phyloP scores from a whole-genome alignment of 2,329 filamentous ascomycete species.

The Pseudogymnoascus sp. region DNA sequence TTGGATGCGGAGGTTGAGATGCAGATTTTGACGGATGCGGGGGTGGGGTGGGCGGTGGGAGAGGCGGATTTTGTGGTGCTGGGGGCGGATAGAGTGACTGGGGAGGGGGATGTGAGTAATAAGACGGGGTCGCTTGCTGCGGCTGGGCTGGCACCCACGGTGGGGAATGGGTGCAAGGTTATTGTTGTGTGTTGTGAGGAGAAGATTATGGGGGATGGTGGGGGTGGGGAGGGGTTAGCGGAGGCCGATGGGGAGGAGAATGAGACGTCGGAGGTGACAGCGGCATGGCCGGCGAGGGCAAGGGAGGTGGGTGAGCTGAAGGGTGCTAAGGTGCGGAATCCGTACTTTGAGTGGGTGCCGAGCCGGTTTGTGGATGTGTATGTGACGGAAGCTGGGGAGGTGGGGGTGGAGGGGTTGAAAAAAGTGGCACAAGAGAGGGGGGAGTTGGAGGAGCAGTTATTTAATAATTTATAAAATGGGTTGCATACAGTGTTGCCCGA shows the following conservation, averaged over 20 bases:
- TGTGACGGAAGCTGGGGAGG: conserved; percentile 24
- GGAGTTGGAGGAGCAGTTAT: conserved; percentile 20
- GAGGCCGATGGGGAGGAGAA: conserved; percentile 41
- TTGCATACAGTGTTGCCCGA: too few relatives aligned
- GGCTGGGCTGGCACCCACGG: conserved; percentile 43
- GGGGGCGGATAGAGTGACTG: conserved; percentile 54
- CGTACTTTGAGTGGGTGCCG: conserved; percentile 29
- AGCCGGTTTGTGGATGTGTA: conserved; percentile 24
- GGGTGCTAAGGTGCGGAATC: conserved; percentile 30
- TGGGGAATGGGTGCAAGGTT: conserved; percentile 38
- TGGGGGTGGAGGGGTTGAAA: conserved; percentile 18
- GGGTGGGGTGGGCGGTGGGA: conserved; percentile 42
- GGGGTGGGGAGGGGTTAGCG: conserved; percentile 26
- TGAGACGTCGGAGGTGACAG: conserved; percentile 40
- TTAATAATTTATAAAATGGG: conserved; percentile 14
- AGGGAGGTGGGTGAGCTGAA: conserved; percentile 11
- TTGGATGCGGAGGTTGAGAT: conserved; percentile 25
- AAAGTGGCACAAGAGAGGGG: conserved; percentile 14
- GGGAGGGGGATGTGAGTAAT: conserved; percentile 52
- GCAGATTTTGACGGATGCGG: conserved; percentile 47
- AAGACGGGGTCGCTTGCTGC: conserved; percentile 56
- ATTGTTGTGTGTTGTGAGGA: conserved; percentile 51
- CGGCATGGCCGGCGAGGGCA: conserved; percentile 34
- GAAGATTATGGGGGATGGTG: conserved; percentile 42
- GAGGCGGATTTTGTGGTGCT: conserved; percentile 51